phyloP scores from a whole-genome alignment of 768 basidiomycete genomes.

The Scleroderma citrinum region DNA sequence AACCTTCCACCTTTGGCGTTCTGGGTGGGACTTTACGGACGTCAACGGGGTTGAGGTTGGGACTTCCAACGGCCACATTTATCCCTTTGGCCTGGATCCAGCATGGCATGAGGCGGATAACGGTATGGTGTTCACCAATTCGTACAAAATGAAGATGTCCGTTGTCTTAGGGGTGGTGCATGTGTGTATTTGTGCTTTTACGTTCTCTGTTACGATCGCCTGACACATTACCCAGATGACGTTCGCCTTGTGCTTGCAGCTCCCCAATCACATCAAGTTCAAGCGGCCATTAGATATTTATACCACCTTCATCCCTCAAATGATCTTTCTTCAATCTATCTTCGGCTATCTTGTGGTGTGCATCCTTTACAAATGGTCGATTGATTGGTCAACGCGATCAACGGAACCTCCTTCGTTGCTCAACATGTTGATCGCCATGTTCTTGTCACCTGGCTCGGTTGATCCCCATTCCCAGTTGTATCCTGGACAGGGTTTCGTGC shows the following conservation, averaged over 20 bases:
- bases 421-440: constrained; percentile 96
- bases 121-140: constrained; percentile 89
- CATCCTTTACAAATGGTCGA: constrained; percentile 95
- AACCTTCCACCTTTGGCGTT: constrained; percentile 78
- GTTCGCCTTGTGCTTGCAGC: constrained; percentile 92
- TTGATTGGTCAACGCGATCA: constrained; percentile 76
- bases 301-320: constrained; percentile 94
- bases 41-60: constrained; percentile 41
- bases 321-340: constrained; percentile 96
- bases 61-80: constrained; percentile 59
- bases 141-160: constrained; percentile 99
- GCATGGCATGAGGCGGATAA: constrained; percentile 95
- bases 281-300: constrained; percentile 82
- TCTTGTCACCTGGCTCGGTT: constrained; percentile 82
- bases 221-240: constrained; percentile 69
- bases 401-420: constrained; percentile 82
- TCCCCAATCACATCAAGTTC: constrained; percentile 94
- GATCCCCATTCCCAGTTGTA: constrained; percentile 68
- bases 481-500: constrained; percentile 80
- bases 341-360: constrained; percentile 94
- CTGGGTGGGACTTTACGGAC: constrained; percentile 78
- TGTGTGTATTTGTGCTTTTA: constrained; percentile 43
- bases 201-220: constrained; percentile 1
- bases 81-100: constrained; percentile 93
- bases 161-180: constrained; percentile 94